Evolutionary conservation across 2,329 filamentous ascomycete genomes (phyloP).

Genomic region (Malbranchea zuffiana): DNA sequence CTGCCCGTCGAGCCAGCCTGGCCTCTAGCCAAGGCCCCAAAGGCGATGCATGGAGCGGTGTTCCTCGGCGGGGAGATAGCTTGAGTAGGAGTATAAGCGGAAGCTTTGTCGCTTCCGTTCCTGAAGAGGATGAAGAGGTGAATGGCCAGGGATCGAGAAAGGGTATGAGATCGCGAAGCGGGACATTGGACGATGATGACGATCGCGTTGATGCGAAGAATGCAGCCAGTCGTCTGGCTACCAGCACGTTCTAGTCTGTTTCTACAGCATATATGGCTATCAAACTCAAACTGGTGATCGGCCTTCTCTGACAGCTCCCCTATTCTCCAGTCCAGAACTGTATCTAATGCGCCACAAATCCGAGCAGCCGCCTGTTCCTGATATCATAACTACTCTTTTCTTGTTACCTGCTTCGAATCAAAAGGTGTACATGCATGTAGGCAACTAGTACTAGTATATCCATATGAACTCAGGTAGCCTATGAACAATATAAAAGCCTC

Average conservation of each 20-base stretch:
- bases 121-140: conserved; percentile 51
- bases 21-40: conserved; percentile 88
- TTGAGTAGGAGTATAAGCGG: conserved; percentile 65
- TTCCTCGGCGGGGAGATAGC: conserved; percentile 71
- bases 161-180: conserved; percentile 38
- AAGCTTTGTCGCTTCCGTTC: conserved; percentile 53
- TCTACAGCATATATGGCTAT: too few relatives aligned
- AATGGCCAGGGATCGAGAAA: conserved; percentile 33
- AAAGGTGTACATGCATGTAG: too few relatives aligned
- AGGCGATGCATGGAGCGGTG: conserved; percentile 96
- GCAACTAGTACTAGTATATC: too few relatives aligned
- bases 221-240: conserved; percentile 82
- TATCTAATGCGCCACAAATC: too few relatives aligned
- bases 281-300: too few relatives aligned
- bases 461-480: too few relatives aligned
- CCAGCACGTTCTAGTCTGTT: conserved; percentile 80
- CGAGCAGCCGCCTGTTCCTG: too few relatives aligned
- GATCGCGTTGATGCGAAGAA: conserved; percentile 92
- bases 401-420: too few relatives aligned
- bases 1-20: conserved; percentile 60
- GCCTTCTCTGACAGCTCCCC: too few relatives aligned
- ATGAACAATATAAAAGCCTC: too few relatives aligned
- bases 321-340: too few relatives aligned
- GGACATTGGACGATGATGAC: conserved; percentile 56
- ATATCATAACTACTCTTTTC: too few relatives aligned